phyloP scores from a whole-genome alignment of 441 rosid species.

The Erodium moschatum region DNA sequence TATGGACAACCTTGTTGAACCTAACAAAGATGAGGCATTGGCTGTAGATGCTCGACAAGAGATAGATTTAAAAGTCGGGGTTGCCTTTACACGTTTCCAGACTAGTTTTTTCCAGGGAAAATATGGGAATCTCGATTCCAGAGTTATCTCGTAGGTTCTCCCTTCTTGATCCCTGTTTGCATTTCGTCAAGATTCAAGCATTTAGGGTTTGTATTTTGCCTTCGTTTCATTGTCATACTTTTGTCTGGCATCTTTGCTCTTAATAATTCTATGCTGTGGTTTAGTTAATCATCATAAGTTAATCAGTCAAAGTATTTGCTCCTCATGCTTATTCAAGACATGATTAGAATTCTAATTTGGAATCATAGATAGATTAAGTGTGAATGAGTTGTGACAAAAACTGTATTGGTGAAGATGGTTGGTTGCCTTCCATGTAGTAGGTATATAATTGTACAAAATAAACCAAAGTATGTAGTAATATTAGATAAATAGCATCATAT shows the following conservation, averaged over 20 bases:
- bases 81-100: conserved; percentile 87
- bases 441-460: too few species aligned
- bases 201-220: too few species aligned
- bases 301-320: neutral
- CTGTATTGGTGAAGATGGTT: neutral
- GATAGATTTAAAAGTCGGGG: conserved; percentile 97
- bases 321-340: neutral
- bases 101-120: conserved; percentile 87
- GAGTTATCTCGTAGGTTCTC: conserved; percentile 83
- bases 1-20: conserved; percentile 71
- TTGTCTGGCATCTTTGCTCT: too few species aligned
- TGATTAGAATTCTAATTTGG: neutral
- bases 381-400: neutral
- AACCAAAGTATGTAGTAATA: too few species aligned
- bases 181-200: too few species aligned
- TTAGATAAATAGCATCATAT: too few species aligned
- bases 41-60: conserved; percentile 98
- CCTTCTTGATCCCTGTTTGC: conserved; percentile 20
- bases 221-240: too few species aligned
- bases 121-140: conserved; percentile 86
- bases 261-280: neutral
- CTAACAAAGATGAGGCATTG: conserved; percentile 75
- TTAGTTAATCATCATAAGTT: conserved; percentile 3
- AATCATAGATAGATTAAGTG: conserved; percentile 9
- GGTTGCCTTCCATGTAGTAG: too few species aligned